Evolutionary conservation across 805 yeast species (phyloP).

Genomic region (Ascoidea rubescens): DNA sequence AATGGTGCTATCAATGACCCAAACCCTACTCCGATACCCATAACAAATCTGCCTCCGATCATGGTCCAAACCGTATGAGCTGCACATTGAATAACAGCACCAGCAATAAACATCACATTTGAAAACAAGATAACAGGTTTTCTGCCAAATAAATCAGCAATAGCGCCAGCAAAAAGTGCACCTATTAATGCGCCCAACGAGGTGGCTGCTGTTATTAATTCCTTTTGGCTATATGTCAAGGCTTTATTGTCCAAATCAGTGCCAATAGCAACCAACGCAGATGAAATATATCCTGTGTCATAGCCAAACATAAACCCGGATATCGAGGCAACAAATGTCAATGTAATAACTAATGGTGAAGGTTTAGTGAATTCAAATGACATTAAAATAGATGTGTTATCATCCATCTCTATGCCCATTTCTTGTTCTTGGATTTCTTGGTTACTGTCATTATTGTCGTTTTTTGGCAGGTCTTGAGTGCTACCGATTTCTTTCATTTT

Average conservation of each 20-base stretch:
- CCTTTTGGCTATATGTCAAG: slow-evolving; percentile 68
- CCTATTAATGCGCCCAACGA: slow-evolving; percentile 86
- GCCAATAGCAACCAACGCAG: slow-evolving; percentile 80
- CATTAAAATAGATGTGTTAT: slow-evolving; percentile 30
- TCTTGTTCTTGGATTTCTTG: too few relatives aligned
- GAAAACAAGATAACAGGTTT: slow-evolving; percentile 75
- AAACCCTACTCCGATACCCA: slow-evolving; percentile 95
- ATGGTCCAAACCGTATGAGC: slow-evolving; percentile 78
- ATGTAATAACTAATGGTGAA: slow-evolving; percentile 46
- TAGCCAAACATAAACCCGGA: slow-evolving; percentile 97
- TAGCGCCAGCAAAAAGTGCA: slow-evolving; percentile 62
- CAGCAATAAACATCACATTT: slow-evolving; percentile 67
- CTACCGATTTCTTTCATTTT: too few relatives aligned
- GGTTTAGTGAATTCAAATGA: slow-evolving; percentile 36
- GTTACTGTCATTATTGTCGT: too few relatives aligned
- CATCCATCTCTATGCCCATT: slow-evolving; percentile 17
- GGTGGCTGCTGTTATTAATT: slow-evolving; percentile 86
- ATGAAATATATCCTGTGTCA: slow-evolving; percentile 93
- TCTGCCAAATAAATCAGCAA: slow-evolving; percentile 78
- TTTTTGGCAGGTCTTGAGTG: too few relatives aligned
- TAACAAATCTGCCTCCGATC: slow-evolving; percentile 81
- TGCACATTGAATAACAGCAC: slow-evolving; percentile 75
- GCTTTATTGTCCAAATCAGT: slow-evolving; percentile 48
- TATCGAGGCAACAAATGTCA: slow-evolving; percentile 71
- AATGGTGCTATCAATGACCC: slow-evolving; percentile 93